Conservation (phyloP, 108 stramenopile species). For the Asterionellopsis glacialis region DNA sequence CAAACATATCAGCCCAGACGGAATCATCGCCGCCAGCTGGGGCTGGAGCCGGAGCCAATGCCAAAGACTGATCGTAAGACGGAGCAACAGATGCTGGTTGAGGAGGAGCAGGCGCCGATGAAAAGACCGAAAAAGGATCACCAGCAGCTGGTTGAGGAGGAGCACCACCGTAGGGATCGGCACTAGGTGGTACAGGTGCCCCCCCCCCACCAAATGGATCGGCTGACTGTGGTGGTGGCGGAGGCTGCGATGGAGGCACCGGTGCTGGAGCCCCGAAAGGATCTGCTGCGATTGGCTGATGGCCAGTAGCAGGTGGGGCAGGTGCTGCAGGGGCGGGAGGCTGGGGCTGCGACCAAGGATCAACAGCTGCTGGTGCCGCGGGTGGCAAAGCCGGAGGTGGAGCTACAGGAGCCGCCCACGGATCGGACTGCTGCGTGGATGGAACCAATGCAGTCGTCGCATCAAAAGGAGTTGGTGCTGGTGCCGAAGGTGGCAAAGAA, state of each 20-base stretch:
- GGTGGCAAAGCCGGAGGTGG: slow-evolving; percentile 13
- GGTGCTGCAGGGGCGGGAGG: slow-evolving; percentile 9
- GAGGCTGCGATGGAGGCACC: slow-evolving; percentile 13
- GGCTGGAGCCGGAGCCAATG: neutral
- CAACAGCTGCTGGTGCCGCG: neutral
- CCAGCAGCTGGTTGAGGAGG: slow-evolving; percentile 23
- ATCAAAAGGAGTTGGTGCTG: slow-evolving; percentile 17
- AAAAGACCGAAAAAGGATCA: slow-evolving; percentile 61
- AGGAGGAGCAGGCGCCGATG: slow-evolving; percentile 37
- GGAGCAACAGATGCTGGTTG: slow-evolving; percentile 22
- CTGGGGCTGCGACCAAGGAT: slow-evolving; percentile 1
- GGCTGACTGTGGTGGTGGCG: slow-evolving; percentile 10
- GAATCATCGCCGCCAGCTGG: slow-evolving; percentile 30
- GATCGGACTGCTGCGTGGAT: slow-evolving; percentile 8
- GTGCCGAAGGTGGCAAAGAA: slow-evolving; percentile 9
- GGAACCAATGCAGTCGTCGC: slow-evolving; percentile 4
- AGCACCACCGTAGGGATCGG: slow-evolving; percentile 31
- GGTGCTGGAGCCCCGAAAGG: slow-evolving; percentile 37
- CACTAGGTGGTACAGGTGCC: slow-evolving; percentile 4
- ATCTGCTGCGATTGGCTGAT: slow-evolving; percentile 8
- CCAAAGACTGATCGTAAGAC: neutral
- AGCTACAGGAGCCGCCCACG: slow-evolving; percentile 14
- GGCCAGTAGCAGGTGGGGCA: slow-evolving; percentile 22
- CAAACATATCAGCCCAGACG: slow-evolving; percentile 68
- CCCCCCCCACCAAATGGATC: slow-evolving; percentile 5